Evolutionary conservation across 495 filamentous ascomycete species (phyloP).

Genomic region (Jackrogersella minutella): DNA sequence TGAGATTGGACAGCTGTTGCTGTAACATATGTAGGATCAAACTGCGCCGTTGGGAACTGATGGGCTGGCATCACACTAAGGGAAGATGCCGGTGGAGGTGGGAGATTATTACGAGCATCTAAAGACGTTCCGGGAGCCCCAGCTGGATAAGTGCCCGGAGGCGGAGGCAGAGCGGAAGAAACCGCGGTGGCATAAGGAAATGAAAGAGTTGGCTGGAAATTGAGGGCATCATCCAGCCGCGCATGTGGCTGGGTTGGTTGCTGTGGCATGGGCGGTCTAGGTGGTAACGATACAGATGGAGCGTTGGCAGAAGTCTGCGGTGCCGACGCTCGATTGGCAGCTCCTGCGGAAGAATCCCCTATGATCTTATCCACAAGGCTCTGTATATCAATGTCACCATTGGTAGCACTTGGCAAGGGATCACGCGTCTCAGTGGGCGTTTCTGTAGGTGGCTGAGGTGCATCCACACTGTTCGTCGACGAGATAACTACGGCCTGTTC

Average conservation of each 20-base stretch:
- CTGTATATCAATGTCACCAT: constrained; percentile 57
- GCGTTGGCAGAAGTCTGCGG: constrained; percentile 40
- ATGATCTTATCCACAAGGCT: constrained; percentile 61
- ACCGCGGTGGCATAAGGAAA: constrained; percentile 39
- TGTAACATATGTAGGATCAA: constrained; percentile 34
- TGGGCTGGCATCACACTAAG: constrained; percentile 48
- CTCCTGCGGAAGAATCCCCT: constrained; percentile 48
- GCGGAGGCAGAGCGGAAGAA: constrained; percentile 55
- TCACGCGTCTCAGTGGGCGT: no score
- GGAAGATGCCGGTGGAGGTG: constrained; percentile 66
- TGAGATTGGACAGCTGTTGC: constrained; percentile 15
- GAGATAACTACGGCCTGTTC: constrained; percentile 19
- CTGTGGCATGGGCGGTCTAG: constrained; percentile 62
- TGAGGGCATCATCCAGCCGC: constrained; percentile 32
- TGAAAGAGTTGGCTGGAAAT: constrained; percentile 39
- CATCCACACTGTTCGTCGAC: constrained; percentile 7
- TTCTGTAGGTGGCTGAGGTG: neutral
- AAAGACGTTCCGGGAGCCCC: constrained; percentile 63
- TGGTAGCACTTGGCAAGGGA: constrained; percentile 45
- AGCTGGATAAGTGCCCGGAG: constrained; percentile 56
- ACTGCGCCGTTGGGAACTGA: constrained; percentile 28
- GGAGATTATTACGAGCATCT: constrained; percentile 61
- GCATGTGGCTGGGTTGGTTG: constrained; percentile 27
- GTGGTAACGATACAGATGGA: constrained; percentile 59
- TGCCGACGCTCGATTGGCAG: constrained; percentile 18